phyloP scores from a whole-genome alignment of 2,329 filamentous ascomycete genomes.

The Scedosporium boydii region DNA sequence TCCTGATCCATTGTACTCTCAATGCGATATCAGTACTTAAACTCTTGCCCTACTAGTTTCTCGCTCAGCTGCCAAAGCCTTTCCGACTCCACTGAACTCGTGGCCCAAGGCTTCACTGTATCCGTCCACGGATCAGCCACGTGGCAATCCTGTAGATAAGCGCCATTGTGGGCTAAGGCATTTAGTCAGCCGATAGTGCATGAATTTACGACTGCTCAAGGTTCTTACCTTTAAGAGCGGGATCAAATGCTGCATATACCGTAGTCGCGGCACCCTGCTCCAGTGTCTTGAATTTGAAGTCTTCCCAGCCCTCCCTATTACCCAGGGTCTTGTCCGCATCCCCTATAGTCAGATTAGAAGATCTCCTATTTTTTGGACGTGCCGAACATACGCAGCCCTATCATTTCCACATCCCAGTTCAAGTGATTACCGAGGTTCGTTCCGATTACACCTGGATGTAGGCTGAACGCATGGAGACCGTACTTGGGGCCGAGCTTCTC shows the following conservation, averaged over 20 bases:
- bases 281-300: slow-evolving; percentile 12
- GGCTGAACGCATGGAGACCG: slow-evolving; percentile 21
- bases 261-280: slow-evolving; percentile 18
- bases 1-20: too few relatives aligned
- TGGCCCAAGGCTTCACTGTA: slow-evolving; percentile 20
- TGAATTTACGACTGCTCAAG: too few relatives aligned
- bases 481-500: slow-evolving; percentile 18
- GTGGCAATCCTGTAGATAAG: slow-evolving; percentile 22
- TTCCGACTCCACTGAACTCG: slow-evolving; percentile 25
- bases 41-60: slow-evolving; percentile 31
- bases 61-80: slow-evolving; percentile 37
- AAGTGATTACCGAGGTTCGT: slow-evolving; percentile 6
- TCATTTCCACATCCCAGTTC: slow-evolving; percentile 8
- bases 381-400: slow-evolving; percentile 7
- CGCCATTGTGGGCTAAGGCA: slow-evolving; percentile 19
- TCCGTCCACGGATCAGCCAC: slow-evolving; percentile 20
- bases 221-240: neutral
- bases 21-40: slow-evolving; percentile 16
- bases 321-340: neutral
- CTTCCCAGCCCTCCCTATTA: slow-evolving; percentile 3
- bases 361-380: too few relatives aligned
- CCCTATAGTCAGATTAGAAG: neutral
- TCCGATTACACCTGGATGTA: slow-evolving; percentile 22
- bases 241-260: slow-evolving; percentile 17
- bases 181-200: too few relatives aligned